Conservation (phyloP, 768 basidiomycete species). For the Boletus speciosus region DNA sequence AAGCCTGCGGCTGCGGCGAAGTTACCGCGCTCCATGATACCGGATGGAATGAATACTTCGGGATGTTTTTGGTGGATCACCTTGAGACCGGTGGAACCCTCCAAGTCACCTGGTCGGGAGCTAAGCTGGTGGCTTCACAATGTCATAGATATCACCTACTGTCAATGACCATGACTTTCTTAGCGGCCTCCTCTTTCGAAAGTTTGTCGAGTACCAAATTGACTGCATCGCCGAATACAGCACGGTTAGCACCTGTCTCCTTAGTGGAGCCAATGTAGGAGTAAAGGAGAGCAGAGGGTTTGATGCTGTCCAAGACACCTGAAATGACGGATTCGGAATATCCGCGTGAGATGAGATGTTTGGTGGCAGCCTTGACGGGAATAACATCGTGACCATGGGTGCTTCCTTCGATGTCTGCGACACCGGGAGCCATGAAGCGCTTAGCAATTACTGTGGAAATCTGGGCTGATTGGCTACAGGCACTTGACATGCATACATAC, state of each 20-base stretch:
- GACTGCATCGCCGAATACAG: constrained; percentile 83
- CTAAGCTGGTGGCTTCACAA: background rate
- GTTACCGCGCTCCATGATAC: constrained; percentile 84
- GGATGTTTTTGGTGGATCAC: constrained; percentile 88
- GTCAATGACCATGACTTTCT: constrained; percentile 86
- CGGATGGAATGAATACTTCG: constrained; percentile 81
- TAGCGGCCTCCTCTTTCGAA: constrained; percentile 69
- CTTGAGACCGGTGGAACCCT: constrained; percentile 88
- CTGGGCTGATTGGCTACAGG: background rate
- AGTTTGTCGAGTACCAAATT: constrained; percentile 71
- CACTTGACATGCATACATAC: constrained; percentile 34
- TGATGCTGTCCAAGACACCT: constrained; percentile 61
- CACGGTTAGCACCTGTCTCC: constrained; percentile 77
- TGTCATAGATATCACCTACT: constrained; percentile 40
- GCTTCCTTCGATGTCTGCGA: constrained; percentile 75
- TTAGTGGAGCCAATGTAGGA: constrained; percentile 67
- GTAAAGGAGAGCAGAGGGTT: constrained; percentile 53
- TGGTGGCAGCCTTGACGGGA: constrained; percentile 73
- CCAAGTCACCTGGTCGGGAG: constrained; percentile 60
- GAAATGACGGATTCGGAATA: constrained; percentile 46
- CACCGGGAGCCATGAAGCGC: constrained; percentile 63
- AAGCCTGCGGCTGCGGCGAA: constrained; percentile 85
- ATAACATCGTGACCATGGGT: constrained; percentile 84
- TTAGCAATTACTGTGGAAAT: constrained; percentile 58
- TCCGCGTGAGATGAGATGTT: constrained; percentile 66